Evolutionary conservation across 148 eudicot genomes (phyloP).

Genomic region (Spergularia bocconei): DNA sequence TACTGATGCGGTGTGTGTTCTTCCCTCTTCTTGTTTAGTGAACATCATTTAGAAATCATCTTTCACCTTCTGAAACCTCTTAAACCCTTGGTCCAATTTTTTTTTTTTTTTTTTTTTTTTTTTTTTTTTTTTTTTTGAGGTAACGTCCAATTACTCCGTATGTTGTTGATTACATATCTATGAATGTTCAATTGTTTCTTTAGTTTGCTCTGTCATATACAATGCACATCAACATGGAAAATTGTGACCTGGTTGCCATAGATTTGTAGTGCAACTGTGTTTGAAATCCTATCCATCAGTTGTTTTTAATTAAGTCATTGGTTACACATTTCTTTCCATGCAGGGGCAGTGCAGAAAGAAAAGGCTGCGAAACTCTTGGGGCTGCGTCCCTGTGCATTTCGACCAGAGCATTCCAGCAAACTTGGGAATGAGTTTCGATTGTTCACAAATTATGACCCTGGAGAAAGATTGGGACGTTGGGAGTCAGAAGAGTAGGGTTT

Average conservation of each 20-base stretch:
- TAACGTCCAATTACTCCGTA: too few species aligned
- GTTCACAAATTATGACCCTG: conserved; percentile 90
- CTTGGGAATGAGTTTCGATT: conserved; percentile 89
- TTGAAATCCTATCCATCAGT: neutral
- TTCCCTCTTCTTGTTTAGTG: neutral
- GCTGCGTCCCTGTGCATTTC: conserved; percentile 78
- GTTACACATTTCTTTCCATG: neutral
- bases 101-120: too few species aligned
- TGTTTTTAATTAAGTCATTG: neutral
- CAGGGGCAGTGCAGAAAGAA: conserved; percentile 83
- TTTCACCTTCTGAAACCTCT: neutral
- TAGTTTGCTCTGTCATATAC: neutral
- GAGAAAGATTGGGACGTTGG: conserved; percentile 80
- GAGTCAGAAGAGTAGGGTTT: conserved; percentile 28
- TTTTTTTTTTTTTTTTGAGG: too few species aligned
- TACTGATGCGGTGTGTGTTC: too few species aligned
- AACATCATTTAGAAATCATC: neutral
- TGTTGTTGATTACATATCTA: too few species aligned
- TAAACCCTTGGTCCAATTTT: neutral
- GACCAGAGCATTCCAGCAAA: conserved; percentile 84
- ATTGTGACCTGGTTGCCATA: neutral
- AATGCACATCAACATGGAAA: neutral
- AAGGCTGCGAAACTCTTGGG: conserved; percentile 70
- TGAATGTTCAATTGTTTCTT: neutral
- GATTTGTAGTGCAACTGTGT: neutral